Evolutionary conservation across 345 rosid genomes (phyloP).

Genomic region (Eutrema japonicum): DNA sequence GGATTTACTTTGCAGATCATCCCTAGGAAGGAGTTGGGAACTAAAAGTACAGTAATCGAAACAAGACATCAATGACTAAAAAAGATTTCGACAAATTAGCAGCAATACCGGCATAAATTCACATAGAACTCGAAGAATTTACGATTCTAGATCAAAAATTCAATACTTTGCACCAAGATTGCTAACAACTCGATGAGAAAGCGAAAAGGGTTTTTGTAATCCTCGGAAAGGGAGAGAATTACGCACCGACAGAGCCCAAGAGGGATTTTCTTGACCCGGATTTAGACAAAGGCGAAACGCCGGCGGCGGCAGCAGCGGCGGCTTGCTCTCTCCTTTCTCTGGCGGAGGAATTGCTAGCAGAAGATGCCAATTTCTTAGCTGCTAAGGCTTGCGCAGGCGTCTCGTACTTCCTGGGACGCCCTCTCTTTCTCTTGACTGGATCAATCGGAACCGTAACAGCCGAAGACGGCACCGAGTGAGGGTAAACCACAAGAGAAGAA

Average conservation of each 20-base stretch:
- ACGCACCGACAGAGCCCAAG: conserved; percentile 51
- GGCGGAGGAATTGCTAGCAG: conserved; percentile 46
- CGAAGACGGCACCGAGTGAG: conserved; percentile 73
- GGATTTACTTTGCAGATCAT: not conserved
- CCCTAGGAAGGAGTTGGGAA: not conserved
- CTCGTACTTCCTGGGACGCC: conserved; percentile 94
- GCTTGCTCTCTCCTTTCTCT: conserved; percentile 56
- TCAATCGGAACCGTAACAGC: conserved; percentile 63
- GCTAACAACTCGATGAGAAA: not conserved
- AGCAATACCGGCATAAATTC: not conserved
- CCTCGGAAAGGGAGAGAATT: not conserved
- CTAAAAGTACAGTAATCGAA: not conserved
- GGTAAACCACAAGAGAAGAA: conserved; percentile 48
- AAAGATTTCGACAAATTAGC: not conserved
- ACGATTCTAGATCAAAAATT: conserved; percentile 18
- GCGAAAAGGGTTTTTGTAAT: conserved; percentile 29
- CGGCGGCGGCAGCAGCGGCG: conserved; percentile 38
- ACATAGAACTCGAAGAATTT: not conserved
- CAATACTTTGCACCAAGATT: conserved; percentile 9
- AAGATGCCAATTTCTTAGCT: conserved; percentile 78
- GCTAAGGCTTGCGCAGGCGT: conserved; percentile 93
- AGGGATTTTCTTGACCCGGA: conserved; percentile 50
- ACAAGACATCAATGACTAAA: not conserved
- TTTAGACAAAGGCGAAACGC: conserved; percentile 36
- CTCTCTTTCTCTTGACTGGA: conserved; percentile 77